These are phyloP conservation scores for Microcos paniculata DNA, from an alignment of 345 rosid species.

Conservation along the genomic window DNA sequence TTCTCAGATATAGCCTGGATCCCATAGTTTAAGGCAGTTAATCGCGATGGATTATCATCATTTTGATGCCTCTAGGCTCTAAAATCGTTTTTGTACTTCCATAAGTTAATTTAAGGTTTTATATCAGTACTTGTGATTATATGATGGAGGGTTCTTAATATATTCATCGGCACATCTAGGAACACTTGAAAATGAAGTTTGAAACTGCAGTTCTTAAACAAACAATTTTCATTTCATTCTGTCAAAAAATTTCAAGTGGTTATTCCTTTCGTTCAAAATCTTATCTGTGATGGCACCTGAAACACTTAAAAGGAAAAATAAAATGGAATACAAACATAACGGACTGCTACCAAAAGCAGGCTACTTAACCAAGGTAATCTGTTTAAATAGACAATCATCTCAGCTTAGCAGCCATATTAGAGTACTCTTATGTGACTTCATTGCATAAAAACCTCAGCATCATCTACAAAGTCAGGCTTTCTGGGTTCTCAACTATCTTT, in stretches of 20 bases:
- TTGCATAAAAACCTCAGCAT: background rate
- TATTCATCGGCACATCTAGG: background rate
- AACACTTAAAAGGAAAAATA: constrained; percentile 12
- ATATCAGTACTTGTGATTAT: background rate
- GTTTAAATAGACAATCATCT: constrained; percentile 9
- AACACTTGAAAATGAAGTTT: background rate
- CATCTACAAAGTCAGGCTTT: constrained; percentile 70
- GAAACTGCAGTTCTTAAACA: background rate
- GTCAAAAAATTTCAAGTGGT: constrained; percentile 14
- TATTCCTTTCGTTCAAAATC: constrained; percentile 19
- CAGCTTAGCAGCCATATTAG: constrained; percentile 6
- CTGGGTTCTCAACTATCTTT: constrained; percentile 84
- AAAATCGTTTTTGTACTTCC: too few relatives aligned
- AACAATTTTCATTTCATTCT: constrained; percentile 11
- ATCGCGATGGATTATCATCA: too few relatives aligned
- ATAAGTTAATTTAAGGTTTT: background rate
- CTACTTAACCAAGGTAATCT: constrained; percentile 16
- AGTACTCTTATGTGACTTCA: constrained; percentile 3
- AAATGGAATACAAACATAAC: constrained; percentile 19
- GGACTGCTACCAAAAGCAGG: constrained; percentile 18
- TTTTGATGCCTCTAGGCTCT: background rate
- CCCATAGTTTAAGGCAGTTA: too few relatives aligned
- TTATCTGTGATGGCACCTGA: constrained; percentile 3
- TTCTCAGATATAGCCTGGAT: too few relatives aligned
- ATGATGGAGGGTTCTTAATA: background rate